Conservation (phyloP, 768 basidiomycete genomes). For the Glaciozyma martinii region DNA sequence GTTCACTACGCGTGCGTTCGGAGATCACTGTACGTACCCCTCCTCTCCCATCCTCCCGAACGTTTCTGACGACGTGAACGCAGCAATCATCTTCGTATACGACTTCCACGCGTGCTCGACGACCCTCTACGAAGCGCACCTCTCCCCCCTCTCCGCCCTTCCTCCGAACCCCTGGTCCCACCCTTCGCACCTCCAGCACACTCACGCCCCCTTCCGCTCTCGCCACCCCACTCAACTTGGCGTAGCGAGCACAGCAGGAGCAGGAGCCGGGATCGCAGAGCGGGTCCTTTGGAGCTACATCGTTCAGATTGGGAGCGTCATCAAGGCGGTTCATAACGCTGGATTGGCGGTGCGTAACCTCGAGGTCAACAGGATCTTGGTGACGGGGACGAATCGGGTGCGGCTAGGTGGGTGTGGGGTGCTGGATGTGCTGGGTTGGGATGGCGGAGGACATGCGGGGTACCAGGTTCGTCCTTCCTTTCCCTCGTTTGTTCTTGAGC, state of each 20-base stretch:
- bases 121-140: constrained; percentile 66
- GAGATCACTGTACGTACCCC: constrained; percentile 69
- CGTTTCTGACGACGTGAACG: background rate
- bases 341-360: constrained; percentile 72
- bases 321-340: constrained; percentile 73
- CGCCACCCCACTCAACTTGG: constrained; percentile 36
- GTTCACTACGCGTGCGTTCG: constrained; percentile 87
- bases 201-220: constrained; percentile 62
- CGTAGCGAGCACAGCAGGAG: constrained; percentile 50
- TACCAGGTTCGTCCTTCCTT: constrained; percentile 45
- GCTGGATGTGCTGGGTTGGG: constrained; percentile 73
- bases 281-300: constrained; percentile 85
- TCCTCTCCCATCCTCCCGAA: background rate
- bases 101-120: constrained; percentile 75
- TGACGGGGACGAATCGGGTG: constrained; percentile 83
- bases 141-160: constrained; percentile 44
- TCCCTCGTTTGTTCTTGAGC: background rate
- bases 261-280: constrained; percentile 55
- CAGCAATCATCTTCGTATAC: constrained; percentile 85
- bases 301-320: constrained; percentile 56
- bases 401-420: constrained; percentile 81
- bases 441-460: constrained; percentile 50
- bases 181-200: constrained; percentile 21
- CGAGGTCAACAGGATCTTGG: constrained; percentile 74
- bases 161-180: constrained; percentile 31